Conservation (phyloP, 73 alveolate genomes). For the Stentor coeruleus region DNA sequence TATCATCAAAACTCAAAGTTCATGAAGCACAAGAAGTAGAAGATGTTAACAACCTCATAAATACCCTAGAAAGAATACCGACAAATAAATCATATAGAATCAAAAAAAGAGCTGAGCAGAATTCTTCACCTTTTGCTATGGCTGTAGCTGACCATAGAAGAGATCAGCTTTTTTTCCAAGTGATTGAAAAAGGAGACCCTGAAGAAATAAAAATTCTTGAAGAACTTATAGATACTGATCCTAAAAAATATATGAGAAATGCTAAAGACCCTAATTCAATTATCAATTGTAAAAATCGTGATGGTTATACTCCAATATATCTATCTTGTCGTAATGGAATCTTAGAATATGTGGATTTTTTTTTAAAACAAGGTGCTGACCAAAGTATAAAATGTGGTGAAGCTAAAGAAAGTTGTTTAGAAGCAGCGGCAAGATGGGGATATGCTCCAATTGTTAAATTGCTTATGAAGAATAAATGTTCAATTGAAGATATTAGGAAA, state of each 20-base stretch:
- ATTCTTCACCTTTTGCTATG: neutral
- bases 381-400: slow-evolving; percentile 28
- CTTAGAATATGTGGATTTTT: slow-evolving; percentile 37
- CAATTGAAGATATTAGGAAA: no score
- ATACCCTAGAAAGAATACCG: neutral
- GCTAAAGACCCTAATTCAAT: slow-evolving; percentile 22
- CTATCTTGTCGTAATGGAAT: slow-evolving; percentile 54
- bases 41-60: neutral
- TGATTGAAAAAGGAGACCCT: slow-evolving; percentile 16
- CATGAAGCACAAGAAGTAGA: neutral
- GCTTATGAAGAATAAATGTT: slow-evolving; percentile 19
- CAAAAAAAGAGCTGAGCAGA: neutral
- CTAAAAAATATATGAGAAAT: slow-evolving; percentile 27
- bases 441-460: slow-evolving; percentile 26
- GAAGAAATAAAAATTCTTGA: slow-evolving; percentile 2
- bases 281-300: slow-evolving; percentile 23
- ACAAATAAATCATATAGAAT: neutral
- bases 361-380: slow-evolving; percentile 50
- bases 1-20: neutral
- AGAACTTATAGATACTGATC: slow-evolving; percentile 3
- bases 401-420: slow-evolving; percentile 24
- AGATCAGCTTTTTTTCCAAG: slow-evolving; percentile 1
- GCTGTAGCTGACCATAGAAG: slow-evolving; percentile 31
- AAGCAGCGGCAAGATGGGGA: slow-evolving; percentile 57
- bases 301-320: slow-evolving; percentile 55